Evolutionary conservation across 2,329 filamentous ascomycete genomes (phyloP).

Genomic region (Mollisia scopiformis): DNA sequence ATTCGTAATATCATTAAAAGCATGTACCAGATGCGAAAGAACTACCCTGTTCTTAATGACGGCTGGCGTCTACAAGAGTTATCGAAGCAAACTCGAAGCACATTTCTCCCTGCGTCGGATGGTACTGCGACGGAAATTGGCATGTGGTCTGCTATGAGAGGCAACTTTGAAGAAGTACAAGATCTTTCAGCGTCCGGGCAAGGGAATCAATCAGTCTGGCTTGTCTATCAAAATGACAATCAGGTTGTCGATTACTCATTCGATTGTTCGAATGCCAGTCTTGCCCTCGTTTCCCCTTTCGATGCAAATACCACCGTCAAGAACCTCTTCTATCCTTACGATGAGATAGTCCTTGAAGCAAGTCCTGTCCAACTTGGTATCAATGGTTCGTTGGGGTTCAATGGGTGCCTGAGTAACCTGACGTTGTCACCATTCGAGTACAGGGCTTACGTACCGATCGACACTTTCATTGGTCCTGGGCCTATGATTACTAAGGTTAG

Average conservation of each 20-base stretch:
- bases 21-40: constrained; percentile 1
- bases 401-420: neutral
- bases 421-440: neutral
- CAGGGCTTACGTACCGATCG: neutral
- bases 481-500: neutral
- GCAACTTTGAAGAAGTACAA: neutral
- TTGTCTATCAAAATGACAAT: neutral
- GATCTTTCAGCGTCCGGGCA: neutral
- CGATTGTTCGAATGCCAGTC: neutral
- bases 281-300: neutral
- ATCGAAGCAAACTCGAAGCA: neutral
- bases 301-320: neutral
- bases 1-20: neutral
- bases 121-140: neutral
- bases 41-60: neutral
- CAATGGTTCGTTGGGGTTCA: neutral
- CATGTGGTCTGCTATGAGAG: neutral
- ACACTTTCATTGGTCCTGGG: neutral
- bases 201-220: neutral
- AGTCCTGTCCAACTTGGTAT: neutral
- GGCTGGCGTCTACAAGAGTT: neutral
- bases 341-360: neutral
- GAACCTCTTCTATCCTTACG: neutral
- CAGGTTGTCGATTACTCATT: neutral
- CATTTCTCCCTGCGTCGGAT: neutral